Base-by-base conservation (phyloP, 2,329 filamentous ascomycete genomes). In the Gaeumannomyces tritici region DNA sequence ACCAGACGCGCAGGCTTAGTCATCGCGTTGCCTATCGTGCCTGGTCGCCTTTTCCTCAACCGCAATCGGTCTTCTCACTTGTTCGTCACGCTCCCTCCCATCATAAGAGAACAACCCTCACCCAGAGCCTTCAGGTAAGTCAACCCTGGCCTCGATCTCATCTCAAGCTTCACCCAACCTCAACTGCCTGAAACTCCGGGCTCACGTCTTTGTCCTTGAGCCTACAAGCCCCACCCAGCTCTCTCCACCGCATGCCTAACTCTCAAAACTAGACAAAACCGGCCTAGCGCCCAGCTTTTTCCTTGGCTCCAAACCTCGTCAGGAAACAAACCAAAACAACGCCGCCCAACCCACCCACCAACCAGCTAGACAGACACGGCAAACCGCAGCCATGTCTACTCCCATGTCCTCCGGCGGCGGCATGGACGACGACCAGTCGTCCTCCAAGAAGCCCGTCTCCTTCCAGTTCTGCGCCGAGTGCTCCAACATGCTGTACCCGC, bases 401-500 rank as follows among this genome's bases (percentile, higher is more conserved):
- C 84, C 84, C 56, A 77, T 80, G 65, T 81, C 83, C 35, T 80
- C 69, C 13, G 58, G 60, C 62, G 57, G 65, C 56, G 59, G 59
- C 27, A 51, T 51, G 42, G 42, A 51, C 55, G 55, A 56, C 21
- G 31, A 81, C 77, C 57, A 72, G 29, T 29, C 73, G 62, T 75
- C 76, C 35, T 70, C 73, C 65, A 78, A 82, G 69, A 82, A 81
- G 70, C 91, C 96, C 75, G 93, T 98, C 76, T 92, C 91, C 59
- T 99, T 98, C 77, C 89, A 91, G 72, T 99, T 99, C 83, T 99
- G 95, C 81, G 92, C 91, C 70, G 95, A 99, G 83, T 99, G 95
- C 80, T 96, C 93, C 70, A 99, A 99, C 82, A 90, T 99, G 84
- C 83, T 99, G 62, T 98, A 98, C 73, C 95, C 95, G 60, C 95